phyloP scores from a whole-genome alignment of 2,329 filamentous ascomycete species.

The Paraconiothyrium sp. region DNA sequence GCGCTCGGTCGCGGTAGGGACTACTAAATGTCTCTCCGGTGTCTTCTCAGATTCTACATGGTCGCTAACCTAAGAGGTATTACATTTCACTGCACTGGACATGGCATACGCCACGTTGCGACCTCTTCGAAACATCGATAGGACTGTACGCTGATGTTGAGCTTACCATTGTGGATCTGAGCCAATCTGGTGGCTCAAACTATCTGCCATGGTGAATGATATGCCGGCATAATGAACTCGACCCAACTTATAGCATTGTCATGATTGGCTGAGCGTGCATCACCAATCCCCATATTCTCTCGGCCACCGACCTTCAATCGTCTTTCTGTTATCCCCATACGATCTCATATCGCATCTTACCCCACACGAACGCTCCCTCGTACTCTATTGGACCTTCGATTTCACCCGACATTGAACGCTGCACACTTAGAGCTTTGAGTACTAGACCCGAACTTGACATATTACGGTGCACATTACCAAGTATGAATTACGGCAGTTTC shows the following conservation, averaged over 20 bases:
- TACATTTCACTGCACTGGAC: no score
- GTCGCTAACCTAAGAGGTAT: no score
- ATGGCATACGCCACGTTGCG: neutral
- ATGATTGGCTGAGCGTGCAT: slow-evolving; percentile 1
- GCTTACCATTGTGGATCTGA: neutral
- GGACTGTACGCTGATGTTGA: neutral
- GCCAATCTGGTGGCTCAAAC: neutral
- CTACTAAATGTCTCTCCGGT: no score
- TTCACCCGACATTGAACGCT: neutral
- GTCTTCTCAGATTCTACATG: no score
- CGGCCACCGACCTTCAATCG: neutral
- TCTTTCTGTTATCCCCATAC: slow-evolving; percentile 2
- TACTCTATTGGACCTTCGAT: neutral
- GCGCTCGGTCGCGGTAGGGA: no score
- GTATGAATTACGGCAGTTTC: neutral
- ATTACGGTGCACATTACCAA: neutral
- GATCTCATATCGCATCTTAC: neutral
- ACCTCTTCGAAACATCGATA: neutral
- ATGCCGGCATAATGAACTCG: slow-evolving; percentile 6
- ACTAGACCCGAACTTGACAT: neutral
- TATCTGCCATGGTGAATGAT: neutral
- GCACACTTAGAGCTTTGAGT: neutral
- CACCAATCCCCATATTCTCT: slow-evolving; percentile 11
- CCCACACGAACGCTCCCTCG: neutral
- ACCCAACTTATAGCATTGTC: neutral